Percentiles rank a stretch among this genome's conserved stretches.
Conservation (phyloP, 192 early-diverging fungal species). For the Paraglomus brasilianum region DNA sequence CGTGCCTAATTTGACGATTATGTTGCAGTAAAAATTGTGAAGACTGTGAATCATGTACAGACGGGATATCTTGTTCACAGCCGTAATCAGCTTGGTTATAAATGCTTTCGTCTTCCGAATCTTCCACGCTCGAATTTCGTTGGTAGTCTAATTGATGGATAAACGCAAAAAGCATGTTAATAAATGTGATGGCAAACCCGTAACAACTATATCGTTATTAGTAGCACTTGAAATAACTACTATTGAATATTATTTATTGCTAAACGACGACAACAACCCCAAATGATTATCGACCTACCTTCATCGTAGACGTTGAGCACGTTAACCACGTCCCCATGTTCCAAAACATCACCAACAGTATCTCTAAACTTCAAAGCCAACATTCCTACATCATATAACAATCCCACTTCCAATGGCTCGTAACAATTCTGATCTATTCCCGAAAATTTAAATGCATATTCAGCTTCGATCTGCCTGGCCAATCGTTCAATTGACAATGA, state of each 20-base stretch:
- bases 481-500: conserved; percentile 62
- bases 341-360: conserved; percentile 51
- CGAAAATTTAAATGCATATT: conserved; percentile 52
- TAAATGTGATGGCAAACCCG: too few relatives aligned
- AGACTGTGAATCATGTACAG: not conserved
- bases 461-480: conserved; percentile 67
- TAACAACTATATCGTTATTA: too few relatives aligned
- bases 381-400: conserved; percentile 29
- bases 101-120: too few relatives aligned
- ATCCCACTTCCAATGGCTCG: conserved; percentile 31
- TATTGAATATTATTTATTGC: too few relatives aligned
- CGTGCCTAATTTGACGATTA: not conserved
- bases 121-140: too few relatives aligned
- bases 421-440: conserved; percentile 30
- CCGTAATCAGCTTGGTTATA: not conserved
- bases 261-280: too few relatives aligned
- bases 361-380: conserved; percentile 49
- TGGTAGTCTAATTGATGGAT: too few relatives aligned
- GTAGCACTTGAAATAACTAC: too few relatives aligned
- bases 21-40: not conserved
- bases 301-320: conserved; percentile 53
- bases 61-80: conserved; percentile 19
- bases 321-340: conserved; percentile 49
- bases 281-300: conserved; percentile 29
- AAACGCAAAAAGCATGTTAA: too few relatives aligned